Conservation (phyloP, 2,329 filamentous ascomycete genomes). For the Colletotrichum cordylinicola region DNA sequence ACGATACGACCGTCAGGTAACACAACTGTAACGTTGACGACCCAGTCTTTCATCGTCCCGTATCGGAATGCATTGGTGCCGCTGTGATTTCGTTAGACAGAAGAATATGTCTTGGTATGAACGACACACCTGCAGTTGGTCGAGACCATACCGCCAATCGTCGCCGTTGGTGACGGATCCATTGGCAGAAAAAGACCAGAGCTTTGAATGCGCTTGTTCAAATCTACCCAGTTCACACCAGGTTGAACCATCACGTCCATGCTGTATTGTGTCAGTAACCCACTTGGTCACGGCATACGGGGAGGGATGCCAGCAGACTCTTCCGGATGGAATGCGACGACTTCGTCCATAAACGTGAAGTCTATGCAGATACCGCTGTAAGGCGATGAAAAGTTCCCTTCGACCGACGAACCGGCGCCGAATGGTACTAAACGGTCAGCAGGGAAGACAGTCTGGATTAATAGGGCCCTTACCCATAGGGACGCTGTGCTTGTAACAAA, state of each 20-base stretch:
- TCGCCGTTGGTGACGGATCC: slow-evolving; percentile 69
- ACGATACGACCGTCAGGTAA: slow-evolving; percentile 70
- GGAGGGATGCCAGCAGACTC: slow-evolving; percentile 37
- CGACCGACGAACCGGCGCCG: slow-evolving; percentile 75
- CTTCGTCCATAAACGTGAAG: slow-evolving; percentile 70
- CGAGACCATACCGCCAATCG: slow-evolving; percentile 66
- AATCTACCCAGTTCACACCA: slow-evolving; percentile 69
- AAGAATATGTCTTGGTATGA: no score
- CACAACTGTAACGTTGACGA: slow-evolving; percentile 74
- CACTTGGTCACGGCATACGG: fast-evolving
- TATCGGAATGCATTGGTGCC: slow-evolving; percentile 68
- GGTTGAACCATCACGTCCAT: slow-evolving; percentile 78
- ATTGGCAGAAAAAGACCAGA: slow-evolving; percentile 72
- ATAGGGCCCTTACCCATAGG: slow-evolving; percentile 61
- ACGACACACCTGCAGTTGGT: slow-evolving; percentile 58
- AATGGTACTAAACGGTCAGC: slow-evolving; percentile 56
- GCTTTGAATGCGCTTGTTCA: slow-evolving; percentile 69
- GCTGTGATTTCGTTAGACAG: slow-evolving; percentile 33
- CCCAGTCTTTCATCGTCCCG: slow-evolving; percentile 80
- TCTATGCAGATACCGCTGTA: slow-evolving; percentile 74
- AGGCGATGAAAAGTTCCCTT: slow-evolving; percentile 74
- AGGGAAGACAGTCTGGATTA: background rate
- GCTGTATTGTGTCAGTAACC: background rate
- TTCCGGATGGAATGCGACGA: slow-evolving; percentile 70
- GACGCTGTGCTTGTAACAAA: slow-evolving; percentile 67